These are phyloP conservation scores for Ogataea polymorpha DNA, from an alignment of 805 yeast genomes.

Conservation along the genomic window DNA sequence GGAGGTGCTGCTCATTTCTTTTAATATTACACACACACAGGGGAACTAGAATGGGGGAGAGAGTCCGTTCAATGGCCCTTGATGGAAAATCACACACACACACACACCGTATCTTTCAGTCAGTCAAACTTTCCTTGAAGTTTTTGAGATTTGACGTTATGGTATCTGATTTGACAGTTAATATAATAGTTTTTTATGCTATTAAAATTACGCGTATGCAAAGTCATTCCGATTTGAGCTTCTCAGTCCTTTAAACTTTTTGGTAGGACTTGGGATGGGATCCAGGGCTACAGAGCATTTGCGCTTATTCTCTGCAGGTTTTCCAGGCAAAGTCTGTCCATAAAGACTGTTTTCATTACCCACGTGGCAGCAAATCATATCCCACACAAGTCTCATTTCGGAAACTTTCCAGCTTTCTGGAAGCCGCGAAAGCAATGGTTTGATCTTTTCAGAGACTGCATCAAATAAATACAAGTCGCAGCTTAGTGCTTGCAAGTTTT, in stretches of 20 bases:
- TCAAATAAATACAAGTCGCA: conserved; percentile 7
- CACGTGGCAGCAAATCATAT: conserved; percentile 11
- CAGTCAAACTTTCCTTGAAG: conserved; percentile 8
- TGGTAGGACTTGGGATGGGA: conserved; percentile 2
- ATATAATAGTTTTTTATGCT: neutral
- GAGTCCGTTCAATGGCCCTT: conserved; percentile 15
- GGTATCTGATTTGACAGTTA: neutral
- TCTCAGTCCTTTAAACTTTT: conserved; percentile 20
- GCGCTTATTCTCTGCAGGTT: conserved; percentile 8
- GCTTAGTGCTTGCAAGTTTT: conserved; percentile 7
- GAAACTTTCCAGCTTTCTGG: conserved; percentile 6
- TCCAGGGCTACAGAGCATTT: conserved; percentile 11
- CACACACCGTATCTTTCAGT: conserved; percentile 6
- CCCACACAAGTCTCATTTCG: conserved; percentile 22
- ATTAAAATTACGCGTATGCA: conserved; percentile 7
- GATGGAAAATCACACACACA: conserved; percentile 5
- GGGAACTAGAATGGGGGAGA: conserved; percentile 21
- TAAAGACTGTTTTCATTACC: conserved; percentile 16
- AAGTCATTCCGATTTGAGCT: conserved; percentile 18
- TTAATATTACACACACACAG: conserved; percentile 6
- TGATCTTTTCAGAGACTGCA: conserved; percentile 9
- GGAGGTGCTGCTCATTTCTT: neutral
- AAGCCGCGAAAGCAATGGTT: conserved; percentile 9
- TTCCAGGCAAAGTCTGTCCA: neutral
- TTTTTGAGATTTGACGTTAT: conserved; percentile 1